Conservation (phyloP, 805 yeast species). For the Saccharomyces jurei region DNA sequence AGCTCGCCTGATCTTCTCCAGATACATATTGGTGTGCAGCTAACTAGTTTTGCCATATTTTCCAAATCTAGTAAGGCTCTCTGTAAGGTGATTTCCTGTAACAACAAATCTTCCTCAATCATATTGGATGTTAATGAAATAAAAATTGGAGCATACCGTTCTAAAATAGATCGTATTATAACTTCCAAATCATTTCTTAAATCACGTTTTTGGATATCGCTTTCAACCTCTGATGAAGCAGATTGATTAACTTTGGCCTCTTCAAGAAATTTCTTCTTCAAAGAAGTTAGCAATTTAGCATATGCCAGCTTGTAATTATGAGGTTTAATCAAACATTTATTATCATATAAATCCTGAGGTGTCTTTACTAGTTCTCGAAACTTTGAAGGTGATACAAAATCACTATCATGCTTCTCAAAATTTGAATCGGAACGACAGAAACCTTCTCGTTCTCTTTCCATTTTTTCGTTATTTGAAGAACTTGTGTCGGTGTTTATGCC, state of each 20-base stretch:
- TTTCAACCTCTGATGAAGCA: neutral
- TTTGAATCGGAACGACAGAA: neutral
- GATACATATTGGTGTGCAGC: slow-evolving; percentile 72
- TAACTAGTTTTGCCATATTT: slow-evolving; percentile 36
- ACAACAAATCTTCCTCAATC: slow-evolving; percentile 61
- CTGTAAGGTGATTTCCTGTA: slow-evolving; percentile 52
- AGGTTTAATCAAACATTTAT: slow-evolving; percentile 14
- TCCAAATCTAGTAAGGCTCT: slow-evolving; percentile 51
- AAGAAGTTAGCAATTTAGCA: slow-evolving; percentile 8
- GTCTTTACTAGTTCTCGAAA: slow-evolving; percentile 18
- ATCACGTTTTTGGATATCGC: neutral
- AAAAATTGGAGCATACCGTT: slow-evolving; percentile 61
- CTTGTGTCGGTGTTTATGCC: neutral
- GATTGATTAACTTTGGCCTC: neutral
- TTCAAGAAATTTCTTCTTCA: slow-evolving; percentile 12
- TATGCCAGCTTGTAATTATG: slow-evolving; percentile 21
- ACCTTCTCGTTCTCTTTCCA: slow-evolving; percentile 1
- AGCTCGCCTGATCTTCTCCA: slow-evolving; percentile 87
- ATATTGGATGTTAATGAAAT: slow-evolving; percentile 67
- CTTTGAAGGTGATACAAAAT: slow-evolving; percentile 12
- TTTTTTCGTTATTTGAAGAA: neutral
- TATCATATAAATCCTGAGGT: slow-evolving; percentile 16
- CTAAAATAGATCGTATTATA: slow-evolving; percentile 38
- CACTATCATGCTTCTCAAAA: neutral
- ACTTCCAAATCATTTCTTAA: slow-evolving; percentile 20